Conservation (phyloP, 225 moss, liverwort and hornwort species). For the Polytrichum commune region DNA sequence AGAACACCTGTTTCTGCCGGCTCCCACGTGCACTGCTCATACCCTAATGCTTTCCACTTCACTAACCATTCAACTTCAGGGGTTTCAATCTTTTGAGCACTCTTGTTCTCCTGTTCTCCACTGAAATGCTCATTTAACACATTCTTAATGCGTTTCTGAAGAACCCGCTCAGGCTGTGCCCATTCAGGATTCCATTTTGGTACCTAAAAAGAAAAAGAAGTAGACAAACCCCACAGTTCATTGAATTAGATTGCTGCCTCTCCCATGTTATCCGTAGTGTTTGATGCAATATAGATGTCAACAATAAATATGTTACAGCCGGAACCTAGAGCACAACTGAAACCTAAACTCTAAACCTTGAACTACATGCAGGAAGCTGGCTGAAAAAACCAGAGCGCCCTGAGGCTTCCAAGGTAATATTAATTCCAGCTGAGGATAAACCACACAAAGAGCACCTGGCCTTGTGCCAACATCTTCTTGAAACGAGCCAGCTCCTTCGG, state of each 20-base stretch:
- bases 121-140: conserved; percentile 34
- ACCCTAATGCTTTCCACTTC: conserved; percentile 93
- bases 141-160: conserved; percentile 39
- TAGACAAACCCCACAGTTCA: neutral
- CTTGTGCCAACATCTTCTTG: conserved; percentile 46
- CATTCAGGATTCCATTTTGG: conserved; percentile 67
- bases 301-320: too few relatives aligned
- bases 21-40: conserved; percentile 95
- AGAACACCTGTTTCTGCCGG: conserved; percentile 48
- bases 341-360: too few relatives aligned
- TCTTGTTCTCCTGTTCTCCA: conserved; percentile 28
- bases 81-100: conserved; percentile 12
- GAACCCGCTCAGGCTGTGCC: conserved; percentile 81
- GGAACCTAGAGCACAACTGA: too few relatives aligned
- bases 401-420: too few relatives aligned
- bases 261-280: too few relatives aligned
- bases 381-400: too few relatives aligned
- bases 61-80: conserved; percentile 70
- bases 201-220: conserved; percentile 26
- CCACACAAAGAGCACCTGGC: conserved; percentile 51
- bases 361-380: too few relatives aligned
- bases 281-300: too few relatives aligned
- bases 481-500: conserved; percentile 69
- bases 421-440: too few relatives aligned
- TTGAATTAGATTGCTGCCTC: too few relatives aligned